phyloP scores from a whole-genome alignment of 176 grass and related monocot species.

The Rhynchospora breviuscula region DNA sequence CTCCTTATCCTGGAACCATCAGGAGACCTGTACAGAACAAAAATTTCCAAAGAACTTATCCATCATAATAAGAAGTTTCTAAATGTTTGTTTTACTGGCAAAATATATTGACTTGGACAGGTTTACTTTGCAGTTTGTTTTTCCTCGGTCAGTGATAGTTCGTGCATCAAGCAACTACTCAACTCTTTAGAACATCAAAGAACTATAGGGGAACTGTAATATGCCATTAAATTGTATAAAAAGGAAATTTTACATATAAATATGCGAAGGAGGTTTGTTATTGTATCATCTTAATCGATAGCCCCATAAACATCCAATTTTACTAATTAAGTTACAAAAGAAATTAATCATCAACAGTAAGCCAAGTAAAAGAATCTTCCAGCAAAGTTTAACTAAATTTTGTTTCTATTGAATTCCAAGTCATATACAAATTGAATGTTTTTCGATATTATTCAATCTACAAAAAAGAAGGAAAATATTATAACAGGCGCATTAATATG shows the following conservation, averaged over 20 bases:
- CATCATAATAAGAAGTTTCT: not conserved
- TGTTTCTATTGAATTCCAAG: not conserved
- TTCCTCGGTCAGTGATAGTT: not conserved
- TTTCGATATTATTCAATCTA: not conserved
- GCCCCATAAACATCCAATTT: not conserved
- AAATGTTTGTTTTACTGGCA: not conserved
- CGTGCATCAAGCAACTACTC: not conserved
- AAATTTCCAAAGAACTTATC: not conserved
- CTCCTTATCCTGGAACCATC: constrained; percentile 60
- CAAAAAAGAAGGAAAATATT: not conserved
- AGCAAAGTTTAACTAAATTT: not conserved
- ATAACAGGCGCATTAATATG: not conserved
- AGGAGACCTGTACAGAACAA: constrained; percentile 46
- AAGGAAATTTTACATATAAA: no score
- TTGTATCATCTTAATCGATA: not conserved
- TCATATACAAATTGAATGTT: not conserved
- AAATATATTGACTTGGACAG: not conserved
- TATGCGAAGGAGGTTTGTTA: not conserved
- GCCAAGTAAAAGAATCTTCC: not conserved
- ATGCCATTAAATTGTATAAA: no score
- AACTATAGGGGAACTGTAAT: not conserved
- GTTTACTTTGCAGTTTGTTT: not conserved
- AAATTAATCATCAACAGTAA: not conserved
- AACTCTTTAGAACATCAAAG: not conserved
- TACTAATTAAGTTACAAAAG: not conserved